Base-by-base conservation (phyloP, 2,329 filamentous ascomycete genomes). In the Colletotrichum chrysophilum region DNA sequence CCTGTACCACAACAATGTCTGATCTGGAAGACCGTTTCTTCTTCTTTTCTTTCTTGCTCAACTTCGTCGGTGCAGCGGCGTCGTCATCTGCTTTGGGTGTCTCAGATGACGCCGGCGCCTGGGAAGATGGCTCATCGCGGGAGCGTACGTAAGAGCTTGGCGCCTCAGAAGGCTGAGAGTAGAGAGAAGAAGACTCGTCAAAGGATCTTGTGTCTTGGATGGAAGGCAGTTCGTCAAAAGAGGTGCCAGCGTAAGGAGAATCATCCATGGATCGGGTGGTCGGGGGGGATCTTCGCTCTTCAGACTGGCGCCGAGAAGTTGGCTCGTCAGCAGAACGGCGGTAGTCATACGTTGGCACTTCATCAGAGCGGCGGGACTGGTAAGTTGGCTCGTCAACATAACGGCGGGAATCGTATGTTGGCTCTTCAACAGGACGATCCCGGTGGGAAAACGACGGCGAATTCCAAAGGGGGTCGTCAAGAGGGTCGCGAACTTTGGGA, bases 21-120 rank as follows among this genome's bases (percentile, higher is more conserved):
- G 81, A 79, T 62, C 80, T 79, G 6, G 77, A 77, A n/a, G 80
- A 77, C 81, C 80, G 87, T 74, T 87, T 88, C 70, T 86, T 87
- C 80, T 81, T 81, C 73, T 82, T 81, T 66, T 86, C 82, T 66
- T 83, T 83, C 75, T 83, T 85, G 66, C 79, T 83, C 24, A 79
- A 77, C 62, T 81, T 83, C 1, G 76, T 68, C 5, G 74, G 60
- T 18, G 79, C 78, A 10, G 64, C 77, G 68, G 81, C 79, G 38
- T 82, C 80, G 7, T 79, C 67, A 24, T 72, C 60, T 10, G 24
- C 26, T 18, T 43, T 26, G 7, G 69, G 28, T 18, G 56, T 28
- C n/a, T 71, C 65, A 60, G 56, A 30, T 76, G 48, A 38, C 14
- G 55, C 43, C 24, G 55, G 7, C 16, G 30, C 32, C 21, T 58